Evolutionary conservation across 768 basidiomycete genomes (phyloP), one percentile per base, ranked within the genome.

Genomic region (Nevesoporus exiguus): DNA sequence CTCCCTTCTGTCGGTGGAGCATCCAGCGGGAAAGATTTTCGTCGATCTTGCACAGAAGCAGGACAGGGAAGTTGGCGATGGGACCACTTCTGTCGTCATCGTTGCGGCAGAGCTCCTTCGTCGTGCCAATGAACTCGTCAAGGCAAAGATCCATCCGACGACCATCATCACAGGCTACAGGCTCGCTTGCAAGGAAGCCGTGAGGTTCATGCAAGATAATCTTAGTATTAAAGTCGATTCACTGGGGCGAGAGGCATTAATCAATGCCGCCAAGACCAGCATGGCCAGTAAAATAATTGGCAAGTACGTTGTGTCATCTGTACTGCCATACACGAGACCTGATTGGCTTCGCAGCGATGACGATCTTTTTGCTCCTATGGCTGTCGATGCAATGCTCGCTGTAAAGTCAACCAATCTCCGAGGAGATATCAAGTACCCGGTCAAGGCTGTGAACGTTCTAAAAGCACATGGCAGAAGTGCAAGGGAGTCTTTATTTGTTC

Each of bases 281-380:
- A 98, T 99, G 97, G 85, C 93, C 62, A 98, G 95, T 71, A 99
- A 99, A 76, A 93, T 99, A 71, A 93, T 99, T 61, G 90, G 92
- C 70, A 89, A 84, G 97, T 98, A 73, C 71, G 91, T 81, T 13
- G 22, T 9, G n/a, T 55, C 46, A 47, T 34, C 41, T 14, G 19
- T 57, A 27, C 39, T 45, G 21, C 7, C 49, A 29, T 41, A 7
- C 34, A 21, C 24, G 51, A 14, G 10, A 36, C 27, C 52, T 61
- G 33, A 60, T 36, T 14, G 24, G 10, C 30, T 47, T 46, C 29
- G 13, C 65, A 98, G 97, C 52, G 97, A 99, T 69, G 95, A 96
- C 64, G 95, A 97, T 68, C 78, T 98, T 49, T 99, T 98, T 71
- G 95, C 96, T 11, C 96, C 97, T 43, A 91, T 99, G 86, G 94